Percentiles rank a stretch among this genome's conserved stretches.
Evolutionary conservation across 805 yeast genomes (phyloP).

Genomic region (Saturnispora kantuleensis): DNA sequence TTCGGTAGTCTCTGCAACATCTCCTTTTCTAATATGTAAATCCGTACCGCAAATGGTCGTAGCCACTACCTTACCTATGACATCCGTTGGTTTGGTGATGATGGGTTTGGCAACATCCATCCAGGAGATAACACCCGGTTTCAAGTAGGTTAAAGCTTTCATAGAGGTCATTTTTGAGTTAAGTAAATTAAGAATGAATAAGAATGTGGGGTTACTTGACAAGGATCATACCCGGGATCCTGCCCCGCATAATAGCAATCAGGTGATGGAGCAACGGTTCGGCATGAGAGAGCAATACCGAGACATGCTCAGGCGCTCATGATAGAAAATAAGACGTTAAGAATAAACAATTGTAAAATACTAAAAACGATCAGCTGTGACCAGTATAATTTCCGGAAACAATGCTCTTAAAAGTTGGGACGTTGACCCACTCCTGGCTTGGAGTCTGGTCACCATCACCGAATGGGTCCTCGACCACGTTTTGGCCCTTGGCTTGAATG

Average conservation of each 20-base stretch:
- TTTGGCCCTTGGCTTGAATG: slow-evolving; percentile 20
- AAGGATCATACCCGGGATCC: background rate
- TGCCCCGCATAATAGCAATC: too few species aligned
- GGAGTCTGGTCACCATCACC: slow-evolving; percentile 17
- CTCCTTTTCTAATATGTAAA: slow-evolving; percentile 52
- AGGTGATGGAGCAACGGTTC: too few species aligned
- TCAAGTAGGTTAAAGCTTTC: slow-evolving; percentile 40
- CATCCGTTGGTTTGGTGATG: slow-evolving; percentile 40
- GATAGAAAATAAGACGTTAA: background rate
- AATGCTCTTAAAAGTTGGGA: slow-evolving; percentile 38
- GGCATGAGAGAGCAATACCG: too few species aligned
- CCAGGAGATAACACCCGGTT: slow-evolving; percentile 32
- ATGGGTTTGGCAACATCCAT: slow-evolving; percentile 34
- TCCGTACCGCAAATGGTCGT: slow-evolving; percentile 63
- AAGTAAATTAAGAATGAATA: background rate
- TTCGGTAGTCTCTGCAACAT: slow-evolving; percentile 43
- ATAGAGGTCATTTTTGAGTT: slow-evolving; percentile 21
- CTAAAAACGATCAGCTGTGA: slow-evolving; percentile 17
- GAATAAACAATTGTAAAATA: background rate
- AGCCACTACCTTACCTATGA: slow-evolving; percentile 42
- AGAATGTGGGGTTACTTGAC: background rate
- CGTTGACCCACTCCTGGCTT: slow-evolving; percentile 21
- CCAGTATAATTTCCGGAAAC: slow-evolving; percentile 43
- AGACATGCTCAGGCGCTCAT: background rate
- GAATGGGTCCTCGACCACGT: slow-evolving; percentile 27